Percentiles rank a stretch among this genome's conserved stretches.
These are phyloP conservation scores for Mesembryanthemum crystallinum DNA, from an alignment of 148 eudicot genomes.

Conservation along the genomic window DNA sequence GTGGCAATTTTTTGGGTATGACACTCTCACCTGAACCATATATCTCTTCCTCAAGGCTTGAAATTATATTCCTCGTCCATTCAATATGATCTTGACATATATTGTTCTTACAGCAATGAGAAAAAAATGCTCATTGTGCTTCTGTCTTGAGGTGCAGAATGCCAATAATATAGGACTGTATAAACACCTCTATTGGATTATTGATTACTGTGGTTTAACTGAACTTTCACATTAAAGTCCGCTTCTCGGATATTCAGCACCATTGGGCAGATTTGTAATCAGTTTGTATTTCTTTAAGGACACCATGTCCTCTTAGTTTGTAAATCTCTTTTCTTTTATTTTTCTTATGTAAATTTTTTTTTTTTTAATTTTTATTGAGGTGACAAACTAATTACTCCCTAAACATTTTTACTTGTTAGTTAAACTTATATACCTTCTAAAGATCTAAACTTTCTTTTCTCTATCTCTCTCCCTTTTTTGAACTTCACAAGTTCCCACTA, in stretches of 20 bases:
- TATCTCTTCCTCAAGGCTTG: background rate
- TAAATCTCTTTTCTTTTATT: no score
- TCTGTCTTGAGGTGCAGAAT: background rate
- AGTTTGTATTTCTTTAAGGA: no score
- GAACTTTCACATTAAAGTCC: background rate
- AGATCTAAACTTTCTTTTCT: no score
- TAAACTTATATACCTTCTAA: no score
- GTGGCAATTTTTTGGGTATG: background rate
- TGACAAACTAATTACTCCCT: no score
- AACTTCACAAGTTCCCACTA: background rate
- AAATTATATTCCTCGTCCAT: background rate
- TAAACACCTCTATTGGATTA: background rate
- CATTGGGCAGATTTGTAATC: background rate
- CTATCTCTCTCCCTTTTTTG: background rate
- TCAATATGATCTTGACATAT: background rate
- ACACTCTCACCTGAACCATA: background rate
- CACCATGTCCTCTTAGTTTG: no score
- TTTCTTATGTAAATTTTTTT: background rate
- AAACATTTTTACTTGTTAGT: no score
- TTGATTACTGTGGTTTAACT: background rate
- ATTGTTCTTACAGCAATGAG: background rate
- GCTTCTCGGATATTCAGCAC: background rate
- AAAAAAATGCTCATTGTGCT: background rate
- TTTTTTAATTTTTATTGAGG: background rate
- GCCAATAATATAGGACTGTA: background rate